These are phyloP conservation scores for Carex pumila DNA, from an alignment of 176 grass and related monocot genomes.

Conservation along the genomic window DNA sequence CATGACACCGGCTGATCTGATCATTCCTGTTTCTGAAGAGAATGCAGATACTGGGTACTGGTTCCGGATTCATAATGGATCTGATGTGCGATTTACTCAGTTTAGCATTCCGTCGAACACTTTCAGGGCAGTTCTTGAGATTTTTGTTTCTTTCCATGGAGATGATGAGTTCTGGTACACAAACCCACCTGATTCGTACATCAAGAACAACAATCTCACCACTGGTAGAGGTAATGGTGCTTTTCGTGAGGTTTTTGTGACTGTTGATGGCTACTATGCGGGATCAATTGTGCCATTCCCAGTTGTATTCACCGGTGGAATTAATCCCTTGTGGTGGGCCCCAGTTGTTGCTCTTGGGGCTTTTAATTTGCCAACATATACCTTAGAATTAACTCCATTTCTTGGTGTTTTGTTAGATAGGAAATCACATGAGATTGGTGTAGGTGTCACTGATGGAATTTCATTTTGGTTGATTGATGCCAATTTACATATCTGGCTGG, in stretches of 20 bases:
- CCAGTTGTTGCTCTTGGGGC: constrained; percentile 75
- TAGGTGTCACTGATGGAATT: constrained; percentile 66
- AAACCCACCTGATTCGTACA: constrained; percentile 81
- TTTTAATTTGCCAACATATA: constrained; percentile 76
- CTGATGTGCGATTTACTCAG: constrained; percentile 24
- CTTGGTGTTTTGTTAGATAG: constrained; percentile 58
- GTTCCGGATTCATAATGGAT: constrained; percentile 67
- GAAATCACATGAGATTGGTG: constrained; percentile 42
- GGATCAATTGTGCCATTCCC: constrained; percentile 84
- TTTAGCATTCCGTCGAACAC: constrained; percentile 54
- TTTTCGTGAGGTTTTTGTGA: constrained; percentile 68
- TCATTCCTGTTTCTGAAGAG: constrained; percentile 56
- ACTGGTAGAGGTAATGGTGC: constrained; percentile 61
- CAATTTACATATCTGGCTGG: constrained; percentile 88
- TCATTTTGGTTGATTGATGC: constrained; percentile 78
- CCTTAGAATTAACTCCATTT: constrained; percentile 81
- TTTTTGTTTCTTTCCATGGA: constrained; percentile 70
- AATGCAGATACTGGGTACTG: constrained; percentile 43
- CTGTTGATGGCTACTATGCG: constrained; percentile 46
- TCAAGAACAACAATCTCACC: constrained; percentile 67
- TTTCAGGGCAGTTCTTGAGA: constrained; percentile 65
- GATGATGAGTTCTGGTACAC: constrained; percentile 97
- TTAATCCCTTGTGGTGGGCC: constrained; percentile 93
- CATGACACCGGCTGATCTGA: constrained; percentile 42
- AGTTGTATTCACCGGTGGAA: constrained; percentile 78